Conservation (phyloP, 495 filamentous ascomycete species). For the Achaetomiella virescens region DNA sequence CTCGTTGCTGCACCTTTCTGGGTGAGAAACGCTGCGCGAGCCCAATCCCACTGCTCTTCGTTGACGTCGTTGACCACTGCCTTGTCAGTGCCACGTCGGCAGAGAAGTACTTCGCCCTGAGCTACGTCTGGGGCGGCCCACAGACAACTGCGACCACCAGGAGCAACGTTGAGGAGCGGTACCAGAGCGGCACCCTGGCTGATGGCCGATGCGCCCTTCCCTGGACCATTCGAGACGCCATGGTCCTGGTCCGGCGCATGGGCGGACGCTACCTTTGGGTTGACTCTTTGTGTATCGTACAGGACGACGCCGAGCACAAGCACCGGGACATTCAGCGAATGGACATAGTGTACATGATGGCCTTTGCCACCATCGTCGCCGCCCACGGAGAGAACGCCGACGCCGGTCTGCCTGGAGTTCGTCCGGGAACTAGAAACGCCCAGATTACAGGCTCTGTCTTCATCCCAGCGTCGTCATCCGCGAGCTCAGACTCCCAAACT, state of each 20-base stretch:
- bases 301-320: not conserved
- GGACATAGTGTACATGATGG: not conserved
- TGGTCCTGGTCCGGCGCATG: not conserved
- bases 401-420: no score
- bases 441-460: no score
- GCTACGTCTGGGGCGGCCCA: conserved; percentile 10
- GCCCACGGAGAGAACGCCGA: not conserved
- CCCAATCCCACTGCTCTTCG: not conserved
- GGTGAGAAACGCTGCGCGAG: no score
- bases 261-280: not conserved
- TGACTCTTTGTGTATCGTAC: not conserved
- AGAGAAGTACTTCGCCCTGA: conserved; percentile 10
- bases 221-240: not conserved
- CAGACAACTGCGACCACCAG: not conserved
- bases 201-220: not conserved
- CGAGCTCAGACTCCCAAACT: no score
- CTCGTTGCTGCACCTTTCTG: no score
- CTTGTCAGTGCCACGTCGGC: not conserved
- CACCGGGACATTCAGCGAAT: not conserved
- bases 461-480: no score
- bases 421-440: no score
- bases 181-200: not conserved
- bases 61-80: not conserved
- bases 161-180: not conserved
- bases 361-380: not conserved